These are phyloP conservation scores for Ophiostoma sp. DNA, from an alignment of 2,329 filamentous ascomycete genomes.

Conservation along the genomic window DNA sequence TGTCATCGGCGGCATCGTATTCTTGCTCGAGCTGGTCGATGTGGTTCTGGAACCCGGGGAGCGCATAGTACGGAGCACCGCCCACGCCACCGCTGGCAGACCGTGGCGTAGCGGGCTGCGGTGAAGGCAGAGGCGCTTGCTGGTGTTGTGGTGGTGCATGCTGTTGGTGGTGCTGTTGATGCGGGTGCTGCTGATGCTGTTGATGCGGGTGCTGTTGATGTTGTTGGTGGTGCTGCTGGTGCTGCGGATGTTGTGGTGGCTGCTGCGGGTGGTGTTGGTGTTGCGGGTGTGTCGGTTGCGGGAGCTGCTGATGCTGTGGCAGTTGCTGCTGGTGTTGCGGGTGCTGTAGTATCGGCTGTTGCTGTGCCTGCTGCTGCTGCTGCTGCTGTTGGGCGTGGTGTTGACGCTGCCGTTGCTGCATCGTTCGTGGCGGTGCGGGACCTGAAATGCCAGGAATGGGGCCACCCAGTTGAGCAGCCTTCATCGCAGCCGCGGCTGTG, in stretches of 20 bases:
- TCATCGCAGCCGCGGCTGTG: conserved; percentile 37
- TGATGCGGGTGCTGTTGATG: conserved; percentile 43
- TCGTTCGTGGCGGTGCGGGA: conserved; percentile 25
- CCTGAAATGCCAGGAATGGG: conserved; percentile 29
- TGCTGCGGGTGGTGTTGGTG: conserved; percentile 22
- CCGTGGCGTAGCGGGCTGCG: conserved; percentile 30
- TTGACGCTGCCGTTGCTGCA: conserved; percentile 33
- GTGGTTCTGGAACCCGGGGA: conserved; percentile 83
- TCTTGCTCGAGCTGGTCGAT: conserved; percentile 97
- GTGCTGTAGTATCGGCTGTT: conserved; percentile 30
- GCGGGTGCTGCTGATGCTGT: conserved; percentile 28
- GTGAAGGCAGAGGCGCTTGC: conserved; percentile 31
- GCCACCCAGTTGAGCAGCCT: conserved; percentile 36
- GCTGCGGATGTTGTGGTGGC: conserved; percentile 25
- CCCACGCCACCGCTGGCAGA: conserved; percentile 40
- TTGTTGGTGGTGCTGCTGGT: conserved; percentile 21
- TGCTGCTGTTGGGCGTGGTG: conserved; percentile 24
- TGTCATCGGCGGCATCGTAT: conserved; percentile 86
- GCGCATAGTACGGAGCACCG: conserved; percentile 69
- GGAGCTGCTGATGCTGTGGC: conserved; percentile 23
- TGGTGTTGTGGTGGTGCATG: conserved; percentile 13
- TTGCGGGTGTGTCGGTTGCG: conserved; percentile 31
- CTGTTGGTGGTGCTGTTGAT: not conserved
- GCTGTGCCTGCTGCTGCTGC: conserved; percentile 25
- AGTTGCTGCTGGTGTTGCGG: conserved; percentile 28